Base-by-base conservation (phyloP, 2,329 filamentous ascomycete species). In the Arthroderma sp. region DNA sequence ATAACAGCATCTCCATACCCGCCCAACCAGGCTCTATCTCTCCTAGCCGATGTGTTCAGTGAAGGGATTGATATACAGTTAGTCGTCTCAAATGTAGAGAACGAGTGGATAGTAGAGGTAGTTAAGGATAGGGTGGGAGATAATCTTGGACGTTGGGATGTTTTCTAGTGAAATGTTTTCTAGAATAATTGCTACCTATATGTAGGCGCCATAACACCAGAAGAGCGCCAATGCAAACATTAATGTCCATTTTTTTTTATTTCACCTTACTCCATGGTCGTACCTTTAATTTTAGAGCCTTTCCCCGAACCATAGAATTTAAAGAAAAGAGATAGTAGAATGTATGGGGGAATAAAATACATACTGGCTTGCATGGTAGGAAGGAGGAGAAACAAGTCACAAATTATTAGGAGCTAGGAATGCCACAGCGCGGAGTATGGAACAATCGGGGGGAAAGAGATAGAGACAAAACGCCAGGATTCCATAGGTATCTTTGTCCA, bases 41-140 rank as follows among this genome's bases (percentile, higher is more conserved):
- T 71, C 6, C 59, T 73, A 19, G 67, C 69, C 62, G 66, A 65
- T 49, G 68, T 68, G 1, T 37, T 74, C 15, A 71, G 73, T 55
- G 69, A 72, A 55, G 70, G 71, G 0, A 67, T 72, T 41, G 72
- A 74, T 64, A 65, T 63, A 1, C 72, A 74, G 64, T 55, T 74
- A 0, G 60, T 74, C 15, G 54, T 72, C 23, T 71, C 71, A 17
- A 62, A 60, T 43, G 61, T 65, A 17, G 63, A 64, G 51, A 56
- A 53, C 9, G 59, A 60, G 5, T 58, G 60, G 35, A 63, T 73
- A 15, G 63, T 72, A 1, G 72, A 74, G 61, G 66, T 74, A 4
- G 66, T 72, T 38, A 74, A 74, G 61, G 71, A 74, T 59, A 66
- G 72, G 4, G 61, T 64, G 3, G 72, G 71, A 0, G 60, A 63